Base-by-base conservation (phyloP, 352 stramenopile genomes). In the Phytophthora nicotianae region DNA sequence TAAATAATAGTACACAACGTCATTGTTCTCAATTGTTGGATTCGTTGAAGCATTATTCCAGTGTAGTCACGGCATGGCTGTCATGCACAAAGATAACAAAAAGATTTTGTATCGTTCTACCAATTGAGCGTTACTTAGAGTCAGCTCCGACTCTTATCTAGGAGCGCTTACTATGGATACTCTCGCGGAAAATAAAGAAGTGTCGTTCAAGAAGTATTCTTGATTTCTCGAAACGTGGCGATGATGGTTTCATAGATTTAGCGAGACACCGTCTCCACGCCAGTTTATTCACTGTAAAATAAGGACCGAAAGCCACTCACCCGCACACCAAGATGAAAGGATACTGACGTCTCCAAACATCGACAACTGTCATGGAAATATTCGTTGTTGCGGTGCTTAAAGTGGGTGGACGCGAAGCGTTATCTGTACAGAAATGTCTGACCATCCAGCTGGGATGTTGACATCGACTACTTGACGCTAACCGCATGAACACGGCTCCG, bases 361-460 rank as follows among this genome's bases (percentile, higher is more conserved):
- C 19, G 19, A 35, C 64, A 58, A 64, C 51, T 72, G 58, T 55
- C 29, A 8, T 45, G 14, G 48, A 46, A 50, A 50, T 45, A 64
- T 20, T 68, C 11, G 19, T 7, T 23, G 11, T 63, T 51, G 40
- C 58, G 45, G 58, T 56, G 17, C 32, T 38, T 38, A 13, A 16
- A 45, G 24, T 58, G 40, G 47, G 50, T 56, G 21, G 20, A 38
- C n/a, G 10, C 32, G 32, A 38, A 38, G 13, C 32, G 32, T 42
- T 59, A 48, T 41, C 21, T 51, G 33, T 24, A 32, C 27, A 51
- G 50, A 61, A 65, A 13, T 46, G 40, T 68, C 58, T 55, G 38
- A 21, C 60, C 59, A 48, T 60, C 58, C 64, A 72, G 46, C 64
- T 68, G 64, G 56, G 52, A 58, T 42, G 47, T 68, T 48, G 38